Percentiles rank a stretch among this genome's conserved stretches.
phyloP scores from a whole-genome alignment of 176 grass and related monocot genomes.

The Rhynchospora tenuis region DNA sequence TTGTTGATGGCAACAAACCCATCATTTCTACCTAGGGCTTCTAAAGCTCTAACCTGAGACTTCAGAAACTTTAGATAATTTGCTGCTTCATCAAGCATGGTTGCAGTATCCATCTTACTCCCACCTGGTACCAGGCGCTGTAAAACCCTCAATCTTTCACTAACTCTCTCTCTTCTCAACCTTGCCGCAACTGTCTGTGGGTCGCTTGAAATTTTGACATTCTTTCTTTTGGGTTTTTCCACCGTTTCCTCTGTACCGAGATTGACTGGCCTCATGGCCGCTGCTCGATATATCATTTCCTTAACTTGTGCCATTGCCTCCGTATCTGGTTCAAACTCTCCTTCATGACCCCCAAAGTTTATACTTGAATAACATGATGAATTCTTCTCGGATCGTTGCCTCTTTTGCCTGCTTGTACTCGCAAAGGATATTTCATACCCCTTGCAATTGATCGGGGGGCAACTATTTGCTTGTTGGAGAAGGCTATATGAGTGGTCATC shows the following conservation, averaged over 20 bases:
- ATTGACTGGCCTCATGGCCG: conserved; percentile 65
- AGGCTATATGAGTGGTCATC: conserved; percentile 20
- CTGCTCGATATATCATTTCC: conserved; percentile 80
- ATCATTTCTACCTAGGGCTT: conserved; percentile 54
- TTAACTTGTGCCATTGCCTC: conserved; percentile 86
- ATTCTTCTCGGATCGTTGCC: conserved; percentile 19
- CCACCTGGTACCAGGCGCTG: conserved; percentile 75
- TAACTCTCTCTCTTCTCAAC: conserved; percentile 66
- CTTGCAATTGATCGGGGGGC: neutral
- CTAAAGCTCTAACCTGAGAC: conserved; percentile 72
- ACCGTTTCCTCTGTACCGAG: conserved; percentile 31
- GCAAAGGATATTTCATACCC: conserved; percentile 28
- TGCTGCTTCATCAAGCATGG: conserved; percentile 89
- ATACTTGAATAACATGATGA: conserved; percentile 17
- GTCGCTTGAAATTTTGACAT: conserved; percentile 80
- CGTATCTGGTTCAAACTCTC: conserved; percentile 56
- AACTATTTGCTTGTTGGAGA: neutral
- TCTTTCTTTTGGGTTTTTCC: conserved; percentile 52
- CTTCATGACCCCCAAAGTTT: conserved; percentile 25
- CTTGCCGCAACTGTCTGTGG: conserved; percentile 81
- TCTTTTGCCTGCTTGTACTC: conserved; percentile 22
- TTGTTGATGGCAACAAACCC: conserved; percentile 11
- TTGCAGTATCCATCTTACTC: conserved; percentile 87
- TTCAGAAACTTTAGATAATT: conserved; percentile 97
- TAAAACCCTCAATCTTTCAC: conserved; percentile 67